These are phyloP conservation scores for Flaveria robusta DNA, from an alignment of 129 eudicot species.

Conservation along the genomic window DNA sequence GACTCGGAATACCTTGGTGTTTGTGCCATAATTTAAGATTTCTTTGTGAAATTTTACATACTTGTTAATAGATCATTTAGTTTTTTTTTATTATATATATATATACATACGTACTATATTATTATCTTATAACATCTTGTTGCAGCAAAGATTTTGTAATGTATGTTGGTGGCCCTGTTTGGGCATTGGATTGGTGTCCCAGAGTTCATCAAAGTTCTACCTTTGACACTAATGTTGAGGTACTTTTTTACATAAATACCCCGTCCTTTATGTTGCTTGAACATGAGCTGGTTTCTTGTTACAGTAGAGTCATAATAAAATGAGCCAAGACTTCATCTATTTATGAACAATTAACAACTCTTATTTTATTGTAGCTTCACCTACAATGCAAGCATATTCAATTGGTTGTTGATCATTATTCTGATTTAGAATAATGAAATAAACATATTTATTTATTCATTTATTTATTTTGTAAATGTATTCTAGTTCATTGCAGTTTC, in stretches of 20 bases:
- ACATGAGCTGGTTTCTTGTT: background rate
- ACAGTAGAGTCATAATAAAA: background rate
- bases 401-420: background rate
- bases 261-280: background rate
- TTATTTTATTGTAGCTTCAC: background rate
- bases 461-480: constrained; percentile 6
- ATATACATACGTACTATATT: background rate
- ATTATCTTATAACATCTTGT: constrained; percentile 42
- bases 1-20: background rate
- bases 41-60: background rate
- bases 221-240: constrained; percentile 60
- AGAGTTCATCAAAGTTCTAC: constrained; percentile 44
- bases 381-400: background rate
- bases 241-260: constrained; percentile 27
- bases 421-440: background rate
- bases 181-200: constrained; percentile 99
- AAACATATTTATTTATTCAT: constrained; percentile 10
- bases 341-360: background rate
- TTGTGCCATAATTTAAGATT: background rate
- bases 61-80: constrained; percentile 1
- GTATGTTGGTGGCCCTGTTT: constrained; percentile 83
- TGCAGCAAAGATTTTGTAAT: constrained; percentile 88
- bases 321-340: background rate
- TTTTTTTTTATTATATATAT: background rate
- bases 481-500: constrained; percentile 87